Conservation (phyloP, 306 rosid genomes). For the Cotoneaster glaucophyllus region DNA sequence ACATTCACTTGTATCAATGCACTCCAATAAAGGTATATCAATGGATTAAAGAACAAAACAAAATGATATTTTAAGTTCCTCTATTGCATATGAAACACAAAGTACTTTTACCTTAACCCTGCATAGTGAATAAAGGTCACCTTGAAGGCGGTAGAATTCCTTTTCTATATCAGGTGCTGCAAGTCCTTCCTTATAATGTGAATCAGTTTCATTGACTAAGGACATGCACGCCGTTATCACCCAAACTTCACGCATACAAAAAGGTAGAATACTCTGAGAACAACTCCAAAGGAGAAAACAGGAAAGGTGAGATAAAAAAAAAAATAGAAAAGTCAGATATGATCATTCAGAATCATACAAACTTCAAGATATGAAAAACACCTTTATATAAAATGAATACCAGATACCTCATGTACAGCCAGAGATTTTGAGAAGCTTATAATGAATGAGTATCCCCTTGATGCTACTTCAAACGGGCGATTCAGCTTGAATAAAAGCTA, state of each 20-base stretch:
- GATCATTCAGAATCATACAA: constrained; percentile 11
- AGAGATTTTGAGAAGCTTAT: constrained; percentile 87
- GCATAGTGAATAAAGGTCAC: constrained; percentile 88
- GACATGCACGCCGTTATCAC: constrained; percentile 82
- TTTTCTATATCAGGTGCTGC: constrained; percentile 70
- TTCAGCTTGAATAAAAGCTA: constrained; percentile 90
- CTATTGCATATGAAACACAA: constrained; percentile 12
- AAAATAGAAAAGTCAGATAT: constrained; percentile 7
- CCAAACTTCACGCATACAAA: constrained; percentile 97
- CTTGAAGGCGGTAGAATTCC: constrained; percentile 82
- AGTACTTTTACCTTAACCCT: constrained; percentile 72
- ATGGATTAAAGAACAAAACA: not conserved
- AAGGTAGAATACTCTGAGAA: constrained; percentile 77
- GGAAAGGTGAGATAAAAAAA: constrained; percentile 1
- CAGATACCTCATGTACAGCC: constrained; percentile 72
- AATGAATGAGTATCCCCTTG: constrained; percentile 89
- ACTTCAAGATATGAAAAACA: constrained; percentile 6
- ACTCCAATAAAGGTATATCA: constrained; percentile 12
- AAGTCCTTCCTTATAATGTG: constrained; percentile 61
- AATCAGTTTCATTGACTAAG: constrained; percentile 62
- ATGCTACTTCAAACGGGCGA: constrained; percentile 84
- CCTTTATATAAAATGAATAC: not conserved
- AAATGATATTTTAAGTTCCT: constrained; percentile 13
- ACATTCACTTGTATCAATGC: constrained; percentile 9
- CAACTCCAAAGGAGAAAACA: constrained; percentile 35